Percentiles rank a stretch among this genome's conserved stretches.
Conservation (phyloP, 495 filamentous ascomycete genomes). For the Alectoria sarmentosa region DNA sequence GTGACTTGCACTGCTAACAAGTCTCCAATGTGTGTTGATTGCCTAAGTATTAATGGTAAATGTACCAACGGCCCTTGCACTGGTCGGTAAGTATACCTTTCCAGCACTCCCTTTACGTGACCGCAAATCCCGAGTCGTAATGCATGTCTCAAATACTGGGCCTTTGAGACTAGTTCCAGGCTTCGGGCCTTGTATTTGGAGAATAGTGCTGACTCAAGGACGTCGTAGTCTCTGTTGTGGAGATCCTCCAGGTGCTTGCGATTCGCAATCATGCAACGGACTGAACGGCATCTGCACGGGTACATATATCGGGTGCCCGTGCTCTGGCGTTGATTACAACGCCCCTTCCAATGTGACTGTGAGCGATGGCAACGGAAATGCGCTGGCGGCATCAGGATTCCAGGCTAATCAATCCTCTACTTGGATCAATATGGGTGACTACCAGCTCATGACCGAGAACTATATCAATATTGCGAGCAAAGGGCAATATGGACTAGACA, state of each 20-base stretch:
- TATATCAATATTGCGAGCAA: slow-evolving; percentile 37
- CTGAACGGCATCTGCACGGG: slow-evolving; percentile 24
- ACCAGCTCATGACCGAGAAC: slow-evolving; percentile 32
- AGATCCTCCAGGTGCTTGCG: slow-evolving; percentile 16
- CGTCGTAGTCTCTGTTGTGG: slow-evolving; percentile 17
- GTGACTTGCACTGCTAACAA: slow-evolving; percentile 23
- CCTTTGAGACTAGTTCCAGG: background rate
- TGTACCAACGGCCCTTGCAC: slow-evolving; percentile 25
- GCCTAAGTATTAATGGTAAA: slow-evolving; percentile 20
- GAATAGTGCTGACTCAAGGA: background rate
- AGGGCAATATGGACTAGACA: slow-evolving; percentile 44
- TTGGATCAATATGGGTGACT: slow-evolving; percentile 36
- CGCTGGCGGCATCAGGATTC: slow-evolving; percentile 18
- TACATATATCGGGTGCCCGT: slow-evolving; percentile 22
- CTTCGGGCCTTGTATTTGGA: background rate
- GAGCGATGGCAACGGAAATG: slow-evolving; percentile 14
- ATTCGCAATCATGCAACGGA: slow-evolving; percentile 22
- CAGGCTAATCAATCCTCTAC: slow-evolving; percentile 38
- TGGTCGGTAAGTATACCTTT: slow-evolving; percentile 2
- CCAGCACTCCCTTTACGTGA: background rate
- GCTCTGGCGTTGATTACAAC: slow-evolving; percentile 22
- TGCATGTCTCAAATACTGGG: background rate
- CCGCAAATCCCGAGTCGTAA: background rate
- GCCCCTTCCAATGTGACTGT: background rate
- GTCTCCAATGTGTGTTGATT: slow-evolving; percentile 21